Evolutionary conservation across 768 basidiomycete genomes (phyloP).

Genomic region (Omphalotus guepiniiformis): DNA sequence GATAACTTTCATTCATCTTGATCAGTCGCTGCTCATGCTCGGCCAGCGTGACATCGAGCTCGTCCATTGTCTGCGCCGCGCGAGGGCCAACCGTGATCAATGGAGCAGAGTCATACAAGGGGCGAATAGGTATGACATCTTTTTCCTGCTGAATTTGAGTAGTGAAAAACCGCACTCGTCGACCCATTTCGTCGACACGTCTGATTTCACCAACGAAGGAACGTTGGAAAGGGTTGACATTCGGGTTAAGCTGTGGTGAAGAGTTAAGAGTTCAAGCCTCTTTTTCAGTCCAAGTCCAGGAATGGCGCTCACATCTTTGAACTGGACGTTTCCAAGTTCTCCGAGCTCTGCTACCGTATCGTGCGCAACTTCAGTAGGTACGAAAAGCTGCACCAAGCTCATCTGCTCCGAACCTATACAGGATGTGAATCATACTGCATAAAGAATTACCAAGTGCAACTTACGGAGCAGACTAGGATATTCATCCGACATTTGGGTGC

Average conservation of each 20-base stretch:
- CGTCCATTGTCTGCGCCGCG: conserved; percentile 90
- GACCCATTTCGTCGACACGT: conserved; percentile 92
- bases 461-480: conserved; percentile 84
- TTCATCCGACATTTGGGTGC: conserved; percentile 78
- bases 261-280: conserved; percentile 11
- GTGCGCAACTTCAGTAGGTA: conserved; percentile 96
- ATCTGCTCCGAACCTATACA: conserved; percentile 88
- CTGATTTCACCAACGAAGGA: conserved; percentile 96
- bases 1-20: conserved; percentile 93
- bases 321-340: conserved; percentile 93
- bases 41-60: conserved; percentile 80
- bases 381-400: conserved; percentile 96
- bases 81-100: conserved; percentile 89
- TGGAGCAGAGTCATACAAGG: conserved; percentile 82
- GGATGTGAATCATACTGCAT: conserved; percentile 1
- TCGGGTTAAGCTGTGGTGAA: conserved; percentile 75
- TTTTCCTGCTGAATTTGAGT: conserved; percentile 84
- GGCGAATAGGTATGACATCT: conserved; percentile 76
- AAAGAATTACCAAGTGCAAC: conserved; percentile 21
- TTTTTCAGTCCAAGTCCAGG: neutral
- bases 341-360: conserved; percentile 94
- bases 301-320: conserved; percentile 77
- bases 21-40: conserved; percentile 82
- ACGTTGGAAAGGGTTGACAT: conserved; percentile 96
- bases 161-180: conserved; percentile 87